phyloP scores from a whole-genome alignment of 1,139 yeast species.

The Yamadazyma taylorii region DNA sequence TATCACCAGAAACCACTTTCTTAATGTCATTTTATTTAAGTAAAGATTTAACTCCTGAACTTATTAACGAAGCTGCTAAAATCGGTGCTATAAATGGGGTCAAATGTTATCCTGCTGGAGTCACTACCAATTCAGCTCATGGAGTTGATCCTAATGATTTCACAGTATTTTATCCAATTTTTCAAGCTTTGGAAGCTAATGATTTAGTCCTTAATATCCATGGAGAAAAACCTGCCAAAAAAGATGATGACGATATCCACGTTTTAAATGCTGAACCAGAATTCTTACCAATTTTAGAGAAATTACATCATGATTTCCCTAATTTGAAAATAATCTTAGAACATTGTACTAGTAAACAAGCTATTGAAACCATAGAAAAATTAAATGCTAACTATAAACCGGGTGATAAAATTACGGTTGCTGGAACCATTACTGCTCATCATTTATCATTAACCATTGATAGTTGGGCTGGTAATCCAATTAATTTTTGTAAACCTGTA shows the following conservation, averaged over 20 bases:
- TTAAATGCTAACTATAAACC: slow-evolving; percentile 57
- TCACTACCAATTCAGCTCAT: slow-evolving; percentile 89
- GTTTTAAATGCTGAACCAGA: slow-evolving; percentile 92
- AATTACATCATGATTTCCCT: slow-evolving; percentile 83
- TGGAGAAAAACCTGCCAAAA: slow-evolving; percentile 87
- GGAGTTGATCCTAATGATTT: slow-evolving; percentile 95
- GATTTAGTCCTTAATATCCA: slow-evolving; percentile 81
- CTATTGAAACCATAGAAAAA: slow-evolving; percentile 70
- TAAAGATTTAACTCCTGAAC: slow-evolving; percentile 78
- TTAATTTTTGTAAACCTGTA: slow-evolving; percentile 95
- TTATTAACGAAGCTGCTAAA: slow-evolving; percentile 76
- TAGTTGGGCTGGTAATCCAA: slow-evolving; percentile 95
- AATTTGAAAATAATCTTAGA: slow-evolving; percentile 83
- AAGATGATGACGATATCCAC: slow-evolving; percentile 58
- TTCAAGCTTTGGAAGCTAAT: slow-evolving; percentile 80
- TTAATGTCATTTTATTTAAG: slow-evolving; percentile 87
- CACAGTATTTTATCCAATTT: slow-evolving; percentile 81
- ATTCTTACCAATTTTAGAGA: slow-evolving; percentile 85
- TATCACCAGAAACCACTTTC: slow-evolving; percentile 83
- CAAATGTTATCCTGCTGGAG: slow-evolving; percentile 98
- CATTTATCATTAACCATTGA: slow-evolving; percentile 87
- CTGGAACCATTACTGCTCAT: slow-evolving; percentile 95
- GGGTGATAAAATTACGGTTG: slow-evolving; percentile 56
- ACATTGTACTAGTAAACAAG: slow-evolving; percentile 92
- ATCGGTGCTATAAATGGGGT: slow-evolving; percentile 75